phyloP scores from a whole-genome alignment of 306 rosid genomes.

The Vicia faba region DNA sequence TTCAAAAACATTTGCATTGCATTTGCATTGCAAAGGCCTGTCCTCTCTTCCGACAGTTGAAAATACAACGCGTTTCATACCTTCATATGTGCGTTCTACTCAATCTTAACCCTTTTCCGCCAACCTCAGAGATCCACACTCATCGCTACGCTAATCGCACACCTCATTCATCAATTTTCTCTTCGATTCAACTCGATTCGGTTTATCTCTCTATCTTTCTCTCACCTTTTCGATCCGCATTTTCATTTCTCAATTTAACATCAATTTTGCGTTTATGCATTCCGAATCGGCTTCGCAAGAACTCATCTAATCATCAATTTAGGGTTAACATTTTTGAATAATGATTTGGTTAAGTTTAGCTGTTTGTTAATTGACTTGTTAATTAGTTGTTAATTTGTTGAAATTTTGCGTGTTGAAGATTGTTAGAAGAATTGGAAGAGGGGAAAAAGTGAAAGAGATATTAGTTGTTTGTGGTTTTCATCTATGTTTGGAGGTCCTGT shows the following conservation, averaged over 20 bases:
- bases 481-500: slow-evolving; percentile 85
- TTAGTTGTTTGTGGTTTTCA: slow-evolving; percentile 46
- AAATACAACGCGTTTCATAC: slow-evolving; percentile 25
- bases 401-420: slow-evolving; percentile 48
- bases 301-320: slow-evolving; percentile 7
- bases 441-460: slow-evolving; percentile 24
- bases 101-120: slow-evolving; percentile 42
- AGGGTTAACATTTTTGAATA: background rate
- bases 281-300: no score
- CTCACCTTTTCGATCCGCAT: slow-evolving; percentile 28
- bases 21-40: background rate
- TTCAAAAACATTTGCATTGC: background rate
- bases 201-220: slow-evolving; percentile 30
- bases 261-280: background rate
- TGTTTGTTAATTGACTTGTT: background rate
- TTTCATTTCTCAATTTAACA: background rate
- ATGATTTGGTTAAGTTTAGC: background rate
- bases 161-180: background rate
- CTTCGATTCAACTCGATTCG: slow-evolving; percentile 38
- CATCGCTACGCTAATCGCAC: slow-evolving; percentile 37
- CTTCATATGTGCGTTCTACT: slow-evolving; percentile 31
- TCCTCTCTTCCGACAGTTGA: slow-evolving; percentile 12
- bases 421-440: slow-evolving; percentile 34
- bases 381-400: slow-evolving; percentile 20
- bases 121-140: slow-evolving; percentile 57